Percentiles rank a stretch among this genome's conserved stretches.
Evolutionary conservation across 352 stramenopile species (phyloP).

Genomic region (Phytophthora pluvialis): DNA sequence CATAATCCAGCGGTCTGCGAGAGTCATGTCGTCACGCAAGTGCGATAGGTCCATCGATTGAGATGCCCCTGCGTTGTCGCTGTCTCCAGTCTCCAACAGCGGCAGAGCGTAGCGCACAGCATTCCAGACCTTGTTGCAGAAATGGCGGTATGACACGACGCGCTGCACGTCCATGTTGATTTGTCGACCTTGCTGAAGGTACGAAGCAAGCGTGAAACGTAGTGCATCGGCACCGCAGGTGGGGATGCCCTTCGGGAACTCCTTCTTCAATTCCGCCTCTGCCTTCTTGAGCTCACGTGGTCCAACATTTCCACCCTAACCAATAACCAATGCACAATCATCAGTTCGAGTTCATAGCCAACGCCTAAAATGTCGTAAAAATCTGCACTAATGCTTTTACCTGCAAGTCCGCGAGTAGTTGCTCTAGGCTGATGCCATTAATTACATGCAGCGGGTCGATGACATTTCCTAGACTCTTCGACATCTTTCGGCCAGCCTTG

Average conservation of each 20-base stretch:
- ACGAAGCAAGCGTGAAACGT: slow-evolving; percentile 97
- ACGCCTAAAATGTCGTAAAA: background rate
- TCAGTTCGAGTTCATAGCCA: slow-evolving; percentile 3
- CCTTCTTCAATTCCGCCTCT: slow-evolving; percentile 94
- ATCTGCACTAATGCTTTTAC: slow-evolving; percentile 25
- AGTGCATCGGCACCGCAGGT: slow-evolving; percentile 98
- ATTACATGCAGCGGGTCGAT: slow-evolving; percentile 99
- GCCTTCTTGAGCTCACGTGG: slow-evolving; percentile 95
- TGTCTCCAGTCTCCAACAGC: slow-evolving; percentile 45
- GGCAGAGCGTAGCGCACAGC: slow-evolving; percentile 80
- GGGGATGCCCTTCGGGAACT: slow-evolving; percentile 99
- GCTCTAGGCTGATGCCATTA: slow-evolving; percentile 94
- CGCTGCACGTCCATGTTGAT: slow-evolving; percentile 91
- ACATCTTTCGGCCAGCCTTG: slow-evolving; percentile 99
- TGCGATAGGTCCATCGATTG: slow-evolving; percentile 31
- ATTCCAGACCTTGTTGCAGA: slow-evolving; percentile 93
- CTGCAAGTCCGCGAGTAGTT: slow-evolving; percentile 93
- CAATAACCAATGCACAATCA: slow-evolving; percentile 23
- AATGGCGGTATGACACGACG: slow-evolving; percentile 85
- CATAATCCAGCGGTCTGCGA: slow-evolving; percentile 86
- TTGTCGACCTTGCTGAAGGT: slow-evolving; percentile 89
- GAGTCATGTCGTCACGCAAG: slow-evolving; percentile 51
- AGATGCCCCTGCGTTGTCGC: background rate
- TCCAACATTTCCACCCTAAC: slow-evolving; percentile 65
- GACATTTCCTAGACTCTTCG: slow-evolving; percentile 99